Evolutionary conservation across 495 filamentous ascomycete genomes (phyloP).

Genomic region (Daldinia loculata): DNA sequence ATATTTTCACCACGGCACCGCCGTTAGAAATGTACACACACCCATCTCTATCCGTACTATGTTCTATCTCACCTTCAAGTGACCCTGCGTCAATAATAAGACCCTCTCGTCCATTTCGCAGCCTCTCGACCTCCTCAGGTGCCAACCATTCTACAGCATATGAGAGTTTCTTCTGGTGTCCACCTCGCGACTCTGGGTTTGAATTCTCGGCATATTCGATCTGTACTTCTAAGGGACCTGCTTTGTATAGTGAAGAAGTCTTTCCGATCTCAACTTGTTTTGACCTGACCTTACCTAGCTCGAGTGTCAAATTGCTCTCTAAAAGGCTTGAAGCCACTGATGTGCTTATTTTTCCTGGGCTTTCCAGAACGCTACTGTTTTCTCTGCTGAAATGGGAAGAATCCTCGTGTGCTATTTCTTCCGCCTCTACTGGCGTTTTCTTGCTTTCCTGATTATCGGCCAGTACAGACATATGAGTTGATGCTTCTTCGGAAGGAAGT

Average conservation of each 20-base stretch:
- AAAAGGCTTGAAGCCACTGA: not conserved
- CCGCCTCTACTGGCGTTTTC: not conserved
- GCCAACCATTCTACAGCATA: slow-evolving; percentile 10
- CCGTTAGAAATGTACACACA: slow-evolving; percentile 25
- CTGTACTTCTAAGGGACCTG: slow-evolving; percentile 38
- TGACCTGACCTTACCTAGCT: slow-evolving; percentile 7
- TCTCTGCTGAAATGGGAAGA: not conserved
- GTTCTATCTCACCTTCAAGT: slow-evolving; percentile 15
- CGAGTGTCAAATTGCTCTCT: not conserved
- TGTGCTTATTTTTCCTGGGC: not conserved
- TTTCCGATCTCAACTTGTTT: slow-evolving; percentile 17
- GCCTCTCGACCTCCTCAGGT: slow-evolving; percentile 3
- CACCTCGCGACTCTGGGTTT: not conserved
- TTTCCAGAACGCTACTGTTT: not conserved
- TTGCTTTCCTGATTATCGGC: not conserved
- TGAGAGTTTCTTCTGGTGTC: slow-evolving; percentile 8
- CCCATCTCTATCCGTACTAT: slow-evolving; percentile 11
- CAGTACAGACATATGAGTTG: not conserved
- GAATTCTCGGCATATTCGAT: slow-evolving; percentile 37
- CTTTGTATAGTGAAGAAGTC: slow-evolving; percentile 30
- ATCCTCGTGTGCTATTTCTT: not conserved
- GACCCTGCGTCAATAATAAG: not conserved
- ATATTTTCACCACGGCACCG: slow-evolving; percentile 18
- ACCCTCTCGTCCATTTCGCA: not conserved
- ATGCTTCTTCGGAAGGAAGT: not conserved